Conservation (phyloP, 495 filamentous ascomycete species). For the Xylaria flabelliformis region DNA sequence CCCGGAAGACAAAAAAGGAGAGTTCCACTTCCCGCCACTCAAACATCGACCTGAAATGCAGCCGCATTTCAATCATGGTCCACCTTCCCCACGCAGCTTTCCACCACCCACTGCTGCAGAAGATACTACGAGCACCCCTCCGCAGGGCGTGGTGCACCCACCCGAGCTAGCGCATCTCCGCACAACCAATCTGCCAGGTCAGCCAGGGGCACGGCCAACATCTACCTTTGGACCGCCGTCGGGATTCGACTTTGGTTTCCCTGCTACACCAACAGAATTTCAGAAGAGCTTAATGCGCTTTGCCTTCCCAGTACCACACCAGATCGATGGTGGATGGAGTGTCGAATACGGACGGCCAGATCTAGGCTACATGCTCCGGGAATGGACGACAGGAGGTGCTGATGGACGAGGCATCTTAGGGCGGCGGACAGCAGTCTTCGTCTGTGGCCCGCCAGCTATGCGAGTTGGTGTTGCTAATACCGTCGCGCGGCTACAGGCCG, state of each 20-base stretch:
- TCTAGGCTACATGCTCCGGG: conserved; percentile 79
- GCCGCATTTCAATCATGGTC: conserved; percentile 61
- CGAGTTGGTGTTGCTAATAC: conserved; percentile 82
- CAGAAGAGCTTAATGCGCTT: conserved; percentile 86
- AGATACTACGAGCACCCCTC: conserved; percentile 10
- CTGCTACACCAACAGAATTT: conserved; percentile 75
- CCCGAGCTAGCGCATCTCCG: conserved; percentile 61
- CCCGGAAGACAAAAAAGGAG: conserved; percentile 46
- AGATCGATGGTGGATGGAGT: conserved; percentile 81
- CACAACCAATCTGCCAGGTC: conserved; percentile 47
- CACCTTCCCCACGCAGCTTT: conserved; percentile 47
- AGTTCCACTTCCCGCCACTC: conserved; percentile 62
- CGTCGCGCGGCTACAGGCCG: conserved; percentile 80
- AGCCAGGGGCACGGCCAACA: conserved; percentile 44
- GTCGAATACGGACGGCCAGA: conserved; percentile 94
- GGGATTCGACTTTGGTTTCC: conserved; percentile 78
- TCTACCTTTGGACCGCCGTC: conserved; percentile 54
- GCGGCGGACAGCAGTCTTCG: conserved; percentile 86
- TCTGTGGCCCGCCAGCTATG: conserved; percentile 89
- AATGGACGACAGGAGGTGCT: conserved; percentile 68
- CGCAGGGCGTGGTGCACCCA: conserved; percentile 39
- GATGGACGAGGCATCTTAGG: conserved; percentile 73
- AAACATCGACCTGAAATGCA: conserved; percentile 44
- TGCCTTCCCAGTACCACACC: conserved; percentile 71
- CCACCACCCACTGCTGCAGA: conserved; percentile 27